These are phyloP conservation scores for Thalassiosira profunda DNA, from an alignment of 108 stramenopile genomes.

Conservation along the genomic window DNA sequence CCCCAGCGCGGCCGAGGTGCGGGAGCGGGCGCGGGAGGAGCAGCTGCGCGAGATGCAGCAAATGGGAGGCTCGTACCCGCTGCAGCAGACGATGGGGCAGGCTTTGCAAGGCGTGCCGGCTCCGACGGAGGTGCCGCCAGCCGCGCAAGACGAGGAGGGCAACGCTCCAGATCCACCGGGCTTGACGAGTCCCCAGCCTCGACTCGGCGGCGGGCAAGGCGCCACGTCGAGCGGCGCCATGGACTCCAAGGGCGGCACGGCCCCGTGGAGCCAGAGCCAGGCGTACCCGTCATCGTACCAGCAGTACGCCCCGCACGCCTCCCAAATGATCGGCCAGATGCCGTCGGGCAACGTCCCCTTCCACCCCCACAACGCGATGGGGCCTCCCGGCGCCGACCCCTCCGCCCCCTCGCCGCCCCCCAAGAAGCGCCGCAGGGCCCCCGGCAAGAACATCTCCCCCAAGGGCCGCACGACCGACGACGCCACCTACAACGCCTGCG, in stretches of 20 bases:
- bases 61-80: not conserved
- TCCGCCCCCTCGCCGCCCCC: constrained; percentile 1
- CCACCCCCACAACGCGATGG: no score
- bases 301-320: no score
- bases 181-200: constrained; percentile 1
- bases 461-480: constrained; percentile 29
- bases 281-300: no score
- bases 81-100: constrained; percentile 2
- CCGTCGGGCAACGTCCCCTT: no score
- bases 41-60: not conserved
- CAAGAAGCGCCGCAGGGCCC: constrained; percentile 3
- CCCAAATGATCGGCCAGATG: no score
- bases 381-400: not conserved
- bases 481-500: constrained; percentile 27
- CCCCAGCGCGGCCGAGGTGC: not conserved
- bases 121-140: not conserved
- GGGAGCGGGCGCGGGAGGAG: not conserved
- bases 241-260: no score
- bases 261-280: no score
- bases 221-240: not conserved
- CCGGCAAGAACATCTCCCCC: constrained; percentile 34
- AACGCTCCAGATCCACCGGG: constrained; percentile 11
- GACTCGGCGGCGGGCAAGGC: no score
- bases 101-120: no score
- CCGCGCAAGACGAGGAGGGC: not conserved